A percentile compares a stretch with the other conserved stretches of the same genome.
Conservation (phyloP, 495 filamentous ascomycete genomes). For the Tuber aestivum region DNA sequence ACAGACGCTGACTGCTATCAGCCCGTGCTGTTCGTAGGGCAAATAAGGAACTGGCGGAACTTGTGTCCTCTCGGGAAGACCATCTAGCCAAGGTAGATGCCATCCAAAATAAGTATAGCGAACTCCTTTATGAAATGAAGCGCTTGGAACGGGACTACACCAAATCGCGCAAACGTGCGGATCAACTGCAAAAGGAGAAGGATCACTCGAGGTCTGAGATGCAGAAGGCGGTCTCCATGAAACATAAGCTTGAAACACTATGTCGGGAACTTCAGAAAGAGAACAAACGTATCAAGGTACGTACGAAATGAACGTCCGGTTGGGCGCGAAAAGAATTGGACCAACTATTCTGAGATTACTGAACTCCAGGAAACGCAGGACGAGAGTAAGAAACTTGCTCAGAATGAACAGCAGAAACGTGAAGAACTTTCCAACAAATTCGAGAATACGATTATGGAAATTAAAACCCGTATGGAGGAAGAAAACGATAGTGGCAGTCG, state of each 20-base stretch:
- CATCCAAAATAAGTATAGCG: constrained; percentile 82
- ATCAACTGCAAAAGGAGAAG: constrained; percentile 94
- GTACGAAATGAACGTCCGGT: constrained; percentile 12
- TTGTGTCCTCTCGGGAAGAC: constrained; percentile 42
- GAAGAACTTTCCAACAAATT: constrained; percentile 77
- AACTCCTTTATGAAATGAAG: constrained; percentile 89
- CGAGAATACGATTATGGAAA: constrained; percentile 63
- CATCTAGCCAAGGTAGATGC: constrained; percentile 63
- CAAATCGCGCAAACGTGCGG: constrained; percentile 91
- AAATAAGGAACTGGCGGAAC: constrained; percentile 60
- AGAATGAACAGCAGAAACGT: constrained; percentile 73
- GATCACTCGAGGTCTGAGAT: constrained; percentile 80
- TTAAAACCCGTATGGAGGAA: constrained; percentile 73
- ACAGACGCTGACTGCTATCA: constrained; percentile 41
- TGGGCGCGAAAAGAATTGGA: constrained; percentile 1
- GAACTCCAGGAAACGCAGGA: constrained; percentile 54
- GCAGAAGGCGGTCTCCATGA: constrained; percentile 76
- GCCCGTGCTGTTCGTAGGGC: constrained; percentile 87
- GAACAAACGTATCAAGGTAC: constrained; percentile 93
- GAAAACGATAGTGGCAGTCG: constrained; percentile 62
- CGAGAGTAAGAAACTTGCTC: constrained; percentile 79
- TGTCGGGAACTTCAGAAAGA: constrained; percentile 88
- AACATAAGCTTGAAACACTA: constrained; percentile 91
- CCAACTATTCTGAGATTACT: constrained; percentile 29
- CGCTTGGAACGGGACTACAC: constrained; percentile 84